A percentile compares a stretch with the other conserved stretches of the same genome.
Conservation (phyloP, 495 filamentous ascomycete genomes). For the Pseudotulostoma volvatum region DNA sequence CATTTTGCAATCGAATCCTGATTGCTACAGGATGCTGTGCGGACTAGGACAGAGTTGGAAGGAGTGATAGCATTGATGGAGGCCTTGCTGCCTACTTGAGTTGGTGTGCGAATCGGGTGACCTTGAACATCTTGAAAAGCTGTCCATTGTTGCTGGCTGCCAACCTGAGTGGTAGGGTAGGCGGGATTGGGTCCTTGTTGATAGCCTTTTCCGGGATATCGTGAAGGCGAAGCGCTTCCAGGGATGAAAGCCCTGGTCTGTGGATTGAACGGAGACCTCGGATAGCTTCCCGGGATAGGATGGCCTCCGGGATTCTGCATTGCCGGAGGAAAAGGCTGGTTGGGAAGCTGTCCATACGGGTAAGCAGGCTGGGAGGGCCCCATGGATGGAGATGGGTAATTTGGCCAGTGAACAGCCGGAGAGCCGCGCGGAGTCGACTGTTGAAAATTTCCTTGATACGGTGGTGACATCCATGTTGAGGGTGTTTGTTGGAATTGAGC, state of each 20-base stretch:
- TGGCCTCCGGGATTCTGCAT: constrained; percentile 46
- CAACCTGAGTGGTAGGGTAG: constrained; percentile 15
- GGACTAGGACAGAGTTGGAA: constrained; percentile 7
- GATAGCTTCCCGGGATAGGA: constrained; percentile 67
- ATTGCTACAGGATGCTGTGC: constrained; percentile 9
- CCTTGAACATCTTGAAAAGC: constrained; percentile 19
- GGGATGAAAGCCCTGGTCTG: constrained; percentile 85
- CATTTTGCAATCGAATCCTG: constrained; percentile 36
- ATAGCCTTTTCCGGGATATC: constrained; percentile 17
- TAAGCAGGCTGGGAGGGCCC: constrained; percentile 38
- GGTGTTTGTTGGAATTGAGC: constrained; percentile 16
- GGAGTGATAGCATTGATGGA: constrained; percentile 9
- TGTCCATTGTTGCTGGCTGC: constrained; percentile 16
- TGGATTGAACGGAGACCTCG: constrained; percentile 75
- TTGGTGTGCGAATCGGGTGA: constrained; percentile 1
- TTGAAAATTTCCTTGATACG: constrained; percentile 29
- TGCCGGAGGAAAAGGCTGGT: constrained; percentile 45
- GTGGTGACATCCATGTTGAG: constrained; percentile 18
- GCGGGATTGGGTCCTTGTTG: constrained; percentile 17
- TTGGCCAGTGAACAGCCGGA: constrained; percentile 22
- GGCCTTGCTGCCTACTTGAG: constrained; percentile 6
- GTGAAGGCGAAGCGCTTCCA: constrained; percentile 17
- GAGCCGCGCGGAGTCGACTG: constrained; percentile 20
- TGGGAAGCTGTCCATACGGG: constrained; percentile 60
- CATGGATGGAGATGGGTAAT: constrained; percentile 23